Evolutionary conservation across 169 alveolate species (phyloP), one percentile per base, ranked within the genome.

Genomic region (Plasmodium reichenowi): DNA sequence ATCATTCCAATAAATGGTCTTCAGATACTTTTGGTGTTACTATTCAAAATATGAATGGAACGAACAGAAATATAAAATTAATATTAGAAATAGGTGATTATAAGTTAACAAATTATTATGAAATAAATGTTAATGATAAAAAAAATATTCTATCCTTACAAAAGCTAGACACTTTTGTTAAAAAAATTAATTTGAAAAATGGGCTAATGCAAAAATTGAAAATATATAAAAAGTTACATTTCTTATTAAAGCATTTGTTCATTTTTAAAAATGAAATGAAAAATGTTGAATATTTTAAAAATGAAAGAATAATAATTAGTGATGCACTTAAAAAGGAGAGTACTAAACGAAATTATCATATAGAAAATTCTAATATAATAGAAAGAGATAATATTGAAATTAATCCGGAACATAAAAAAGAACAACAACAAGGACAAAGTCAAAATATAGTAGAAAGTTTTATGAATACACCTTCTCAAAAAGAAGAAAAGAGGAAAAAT

Each of bases 31-130:
- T 72, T 62, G 72, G 75, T 60, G 60, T 86, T 43, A 72, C 86
- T 43, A 86, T 86, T 47, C 76, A 70, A 17, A 86, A 26, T 64
- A 86, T 86, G 92, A 60, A 86, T n/a, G 92, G 87, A 13, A 38
- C 2, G 2, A 86, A 72, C 50, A 76, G 62, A 26, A 86, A 86
- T 50, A 72, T 86, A 13, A 70, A 71, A 73, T 43, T 86, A 48
- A 52, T 62, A 24, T 54, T 86, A 67, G 86, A 72, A 45, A 50
- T 86, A 2, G 92, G 92, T 1, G 60, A 86, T 48, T 86, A 72
- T 38, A 52, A 86, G 29, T n/a, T 86, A 15, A 59, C 59, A 43
- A 70, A 68, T 17, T 50, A 62, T 48, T 86, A 59, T 29, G 88
- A 86, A 67, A 87, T 86, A 47, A 74, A 71, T 22, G n/a, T 86